A percentile compares a stretch with the other conserved stretches of the same genome.
Conservation (phyloP, 768 basidiomycete genomes). For the Termitomyces titanicus region DNA sequence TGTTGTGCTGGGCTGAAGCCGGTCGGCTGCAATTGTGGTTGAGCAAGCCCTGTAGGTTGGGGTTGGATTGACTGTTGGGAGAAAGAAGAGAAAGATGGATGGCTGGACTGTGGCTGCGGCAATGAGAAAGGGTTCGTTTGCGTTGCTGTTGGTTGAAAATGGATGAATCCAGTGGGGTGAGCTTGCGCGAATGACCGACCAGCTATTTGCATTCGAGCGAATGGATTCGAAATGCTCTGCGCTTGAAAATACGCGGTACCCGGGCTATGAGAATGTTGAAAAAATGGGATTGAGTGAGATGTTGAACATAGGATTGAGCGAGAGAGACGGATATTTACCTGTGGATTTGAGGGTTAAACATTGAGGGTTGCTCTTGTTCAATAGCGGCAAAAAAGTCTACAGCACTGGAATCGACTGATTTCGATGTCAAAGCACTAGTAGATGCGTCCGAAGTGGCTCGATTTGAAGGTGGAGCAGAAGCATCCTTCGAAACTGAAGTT, state of each 20-base stretch:
- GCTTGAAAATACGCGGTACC: constrained; percentile 51
- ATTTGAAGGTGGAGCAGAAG: background rate
- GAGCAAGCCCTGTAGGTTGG: constrained; percentile 34
- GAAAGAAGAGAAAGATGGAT: constrained; percentile 53
- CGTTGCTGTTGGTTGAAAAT: constrained; percentile 43
- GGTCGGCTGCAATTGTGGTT: constrained; percentile 29
- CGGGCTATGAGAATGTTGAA: constrained; percentile 33
- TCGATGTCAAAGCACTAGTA: constrained; percentile 11
- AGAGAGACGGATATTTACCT: constrained; percentile 33
- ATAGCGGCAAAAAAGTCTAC: constrained; percentile 90
- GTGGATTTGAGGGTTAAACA: constrained; percentile 61
- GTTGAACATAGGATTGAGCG: no score
- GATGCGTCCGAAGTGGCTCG: constrained; percentile 11
- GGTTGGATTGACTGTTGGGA: constrained; percentile 38
- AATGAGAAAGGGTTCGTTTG: constrained; percentile 47
- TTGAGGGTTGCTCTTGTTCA: constrained; percentile 73
- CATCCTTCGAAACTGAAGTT: background rate
- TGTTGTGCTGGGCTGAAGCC: constrained; percentile 26
- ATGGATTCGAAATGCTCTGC: constrained; percentile 71
- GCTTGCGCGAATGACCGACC: constrained; percentile 43
- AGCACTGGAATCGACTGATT: constrained; percentile 16
- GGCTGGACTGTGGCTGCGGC: constrained; percentile 37
- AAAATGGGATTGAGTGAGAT: background rate
- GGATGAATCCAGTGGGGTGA: constrained; percentile 58
- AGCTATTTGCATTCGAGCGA: constrained; percentile 57